A percentile compares a stretch with the other conserved stretches of the same genome.
These are phyloP conservation scores for Verticillium dahliae DNA, from an alignment of 2,329 filamentous ascomycete species.

Conservation along the genomic window DNA sequence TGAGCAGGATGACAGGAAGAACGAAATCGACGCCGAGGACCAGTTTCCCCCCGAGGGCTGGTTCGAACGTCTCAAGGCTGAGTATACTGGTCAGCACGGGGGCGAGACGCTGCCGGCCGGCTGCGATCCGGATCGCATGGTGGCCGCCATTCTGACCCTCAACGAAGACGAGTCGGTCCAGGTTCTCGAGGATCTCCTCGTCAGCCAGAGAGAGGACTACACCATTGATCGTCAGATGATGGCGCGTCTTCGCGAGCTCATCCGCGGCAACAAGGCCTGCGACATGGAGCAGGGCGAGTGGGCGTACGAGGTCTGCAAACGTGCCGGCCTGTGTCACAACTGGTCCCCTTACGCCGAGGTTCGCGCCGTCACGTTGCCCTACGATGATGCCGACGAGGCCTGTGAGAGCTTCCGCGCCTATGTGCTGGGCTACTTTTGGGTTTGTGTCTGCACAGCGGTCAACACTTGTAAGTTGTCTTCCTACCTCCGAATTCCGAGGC, in stretches of 20 bases:
- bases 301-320: conserved; percentile 31
- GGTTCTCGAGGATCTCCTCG: conserved; percentile 28
- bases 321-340: conserved; percentile 31
- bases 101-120: conserved; percentile 20
- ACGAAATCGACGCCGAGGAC: not conserved
- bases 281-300: conserved; percentile 33
- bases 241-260: conserved; percentile 29
- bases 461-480: conserved; percentile 31
- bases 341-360: conserved; percentile 36
- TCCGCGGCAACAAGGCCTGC: conserved; percentile 30
- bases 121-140: conserved; percentile 17
- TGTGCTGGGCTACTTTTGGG: conserved; percentile 20
- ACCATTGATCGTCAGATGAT: conserved; percentile 36
- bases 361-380: conserved; percentile 28
- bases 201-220: conserved; percentile 35
- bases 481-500: too few species aligned
- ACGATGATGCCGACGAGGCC: conserved; percentile 26
- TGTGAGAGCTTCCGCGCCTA: conserved; percentile 35
- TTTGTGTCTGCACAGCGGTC: conserved; percentile 27
- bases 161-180: conserved; percentile 32
- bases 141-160: conserved; percentile 15
- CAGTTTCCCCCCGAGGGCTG: conserved; percentile 13
- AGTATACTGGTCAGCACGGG: conserved; percentile 18
- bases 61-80: conserved; percentile 16
- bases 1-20: not conserved